Evolutionary conservation across 768 basidiomycete species (phyloP).

Genomic region (Candolleomyces eurysporus): DNA sequence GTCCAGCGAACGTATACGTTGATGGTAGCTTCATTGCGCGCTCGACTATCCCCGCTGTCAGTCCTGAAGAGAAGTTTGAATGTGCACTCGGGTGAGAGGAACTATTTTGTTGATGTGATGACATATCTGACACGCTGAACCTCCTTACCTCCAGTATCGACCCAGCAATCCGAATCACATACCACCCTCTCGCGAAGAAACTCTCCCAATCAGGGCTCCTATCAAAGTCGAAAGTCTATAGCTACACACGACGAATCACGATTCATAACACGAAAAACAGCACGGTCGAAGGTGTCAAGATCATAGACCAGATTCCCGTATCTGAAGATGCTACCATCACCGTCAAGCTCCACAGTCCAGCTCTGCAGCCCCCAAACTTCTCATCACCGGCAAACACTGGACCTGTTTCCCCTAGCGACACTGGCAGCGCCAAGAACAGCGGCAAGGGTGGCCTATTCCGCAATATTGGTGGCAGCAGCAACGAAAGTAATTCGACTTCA

Average conservation of each 20-base stretch:
- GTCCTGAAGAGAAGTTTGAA: slow-evolving; percentile 38
- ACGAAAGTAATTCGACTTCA: not conserved
- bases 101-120: not conserved
- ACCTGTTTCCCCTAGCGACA: not conserved
- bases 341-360: slow-evolving; percentile 29
- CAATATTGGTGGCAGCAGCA: not conserved
- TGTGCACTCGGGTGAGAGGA: slow-evolving; percentile 36
- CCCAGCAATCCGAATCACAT: slow-evolving; percentile 35
- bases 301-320: slow-evolving; percentile 36
- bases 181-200: slow-evolving; percentile 35
- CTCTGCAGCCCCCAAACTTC: slow-evolving; percentile 14
- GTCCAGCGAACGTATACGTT: slow-evolving; percentile 30
- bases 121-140: not conserved
- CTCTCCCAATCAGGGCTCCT: slow-evolving; percentile 28
- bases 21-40: slow-evolving; percentile 42
- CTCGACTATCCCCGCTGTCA: slow-evolving; percentile 30
- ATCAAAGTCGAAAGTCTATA: slow-evolving; percentile 25
- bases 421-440: not conserved
- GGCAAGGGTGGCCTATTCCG: not conserved
- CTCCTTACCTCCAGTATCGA: slow-evolving; percentile 28
- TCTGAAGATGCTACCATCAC: slow-evolving; percentile 30
- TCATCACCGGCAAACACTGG: too few relatives aligned
- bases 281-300: slow-evolving; percentile 22
- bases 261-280: slow-evolving; percentile 33
- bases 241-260: slow-evolving; percentile 34